Conservation (phyloP, 345 rosid species). For the Iberis pinnata region DNA sequence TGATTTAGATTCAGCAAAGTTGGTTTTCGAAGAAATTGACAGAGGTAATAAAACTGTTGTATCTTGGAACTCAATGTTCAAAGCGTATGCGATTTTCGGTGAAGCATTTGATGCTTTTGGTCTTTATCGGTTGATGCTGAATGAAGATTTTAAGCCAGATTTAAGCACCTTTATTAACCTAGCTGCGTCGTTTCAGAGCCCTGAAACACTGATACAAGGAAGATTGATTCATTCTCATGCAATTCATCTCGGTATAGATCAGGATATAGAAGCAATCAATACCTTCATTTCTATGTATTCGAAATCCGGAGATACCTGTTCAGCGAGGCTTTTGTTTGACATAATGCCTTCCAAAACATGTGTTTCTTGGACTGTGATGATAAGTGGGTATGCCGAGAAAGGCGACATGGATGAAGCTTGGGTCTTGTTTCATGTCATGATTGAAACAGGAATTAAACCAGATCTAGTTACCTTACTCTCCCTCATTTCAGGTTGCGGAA, state of each 20-base stretch:
- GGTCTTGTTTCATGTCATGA: slow-evolving; percentile 45
- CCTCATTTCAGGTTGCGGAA: slow-evolving; percentile 55
- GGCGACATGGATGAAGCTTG: slow-evolving; percentile 56
- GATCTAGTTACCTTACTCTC: slow-evolving; percentile 57
- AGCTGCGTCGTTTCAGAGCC: slow-evolving; percentile 41
- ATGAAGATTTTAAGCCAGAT: slow-evolving; percentile 44
- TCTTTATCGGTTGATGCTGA: slow-evolving; percentile 48
- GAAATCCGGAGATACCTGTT: slow-evolving; percentile 38
- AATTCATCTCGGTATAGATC: slow-evolving; percentile 40
- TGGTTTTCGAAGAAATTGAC: slow-evolving; percentile 41
- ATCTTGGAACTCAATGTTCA: slow-evolving; percentile 62
- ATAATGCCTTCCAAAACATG: slow-evolving; percentile 35
- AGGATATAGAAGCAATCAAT: slow-evolving; percentile 35
- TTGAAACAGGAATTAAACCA: slow-evolving; percentile 38
- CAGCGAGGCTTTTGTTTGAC: slow-evolving; percentile 54
- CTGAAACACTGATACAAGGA: slow-evolving; percentile 38
- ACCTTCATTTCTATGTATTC: slow-evolving; percentile 66
- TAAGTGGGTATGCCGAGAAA: slow-evolving; percentile 60
- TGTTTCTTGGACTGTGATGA: slow-evolving; percentile 85
- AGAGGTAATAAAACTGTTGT: slow-evolving; percentile 32
- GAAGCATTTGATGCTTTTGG: slow-evolving; percentile 31
- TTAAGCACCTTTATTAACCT: slow-evolving; percentile 50
- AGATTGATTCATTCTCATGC: slow-evolving; percentile 52
- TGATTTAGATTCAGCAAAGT: slow-evolving; percentile 43
- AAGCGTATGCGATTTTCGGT: slow-evolving; percentile 38